Percentiles rank a stretch among this genome's conserved stretches.
These are phyloP conservation scores for Diphasiastrum complanatum DNA, from an alignment of 83 land plant genomes.

Conservation along the genomic window DNA sequence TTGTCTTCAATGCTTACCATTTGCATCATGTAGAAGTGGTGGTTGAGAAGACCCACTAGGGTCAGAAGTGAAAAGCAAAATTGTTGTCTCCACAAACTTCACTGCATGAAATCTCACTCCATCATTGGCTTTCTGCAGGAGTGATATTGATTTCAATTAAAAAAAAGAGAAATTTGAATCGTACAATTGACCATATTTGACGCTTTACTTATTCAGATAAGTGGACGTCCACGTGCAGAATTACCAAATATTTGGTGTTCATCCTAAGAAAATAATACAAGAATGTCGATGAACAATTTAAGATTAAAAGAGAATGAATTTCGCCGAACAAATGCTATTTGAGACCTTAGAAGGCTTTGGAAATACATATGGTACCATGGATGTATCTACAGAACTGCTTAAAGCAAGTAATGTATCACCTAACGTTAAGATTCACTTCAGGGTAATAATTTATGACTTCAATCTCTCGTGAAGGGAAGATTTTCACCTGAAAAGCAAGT, in stretches of 20 bases:
- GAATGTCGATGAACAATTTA: background rate
- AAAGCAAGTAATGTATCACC: no score
- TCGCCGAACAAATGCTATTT: background rate
- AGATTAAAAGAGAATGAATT: background rate
- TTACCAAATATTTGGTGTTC: no score
- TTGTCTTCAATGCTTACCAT: conserved; percentile 43
- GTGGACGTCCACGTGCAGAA: no score
- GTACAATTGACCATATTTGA: no score
- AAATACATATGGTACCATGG: no score
- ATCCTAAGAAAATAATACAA: conserved; percentile 10
- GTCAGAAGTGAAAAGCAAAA: conserved; percentile 91
- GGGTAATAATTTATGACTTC: background rate
- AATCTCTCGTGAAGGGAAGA: background rate
- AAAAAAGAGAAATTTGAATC: background rate
- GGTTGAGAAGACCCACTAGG: conserved; percentile 69
- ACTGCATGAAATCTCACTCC: conserved; percentile 69
- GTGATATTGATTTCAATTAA: background rate
- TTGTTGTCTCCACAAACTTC: conserved; percentile 69
- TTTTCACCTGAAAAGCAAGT: conserved; percentile 70
- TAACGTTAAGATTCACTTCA: no score
- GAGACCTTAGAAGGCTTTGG: no score
- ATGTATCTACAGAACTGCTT: no score
- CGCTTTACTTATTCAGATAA: no score
- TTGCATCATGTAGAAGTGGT: conserved; percentile 36
- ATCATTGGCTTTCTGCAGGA: conserved; percentile 63